Base-by-base conservation (phyloP, 805 yeast species). In the Lipomyces oligophaga region DNA sequence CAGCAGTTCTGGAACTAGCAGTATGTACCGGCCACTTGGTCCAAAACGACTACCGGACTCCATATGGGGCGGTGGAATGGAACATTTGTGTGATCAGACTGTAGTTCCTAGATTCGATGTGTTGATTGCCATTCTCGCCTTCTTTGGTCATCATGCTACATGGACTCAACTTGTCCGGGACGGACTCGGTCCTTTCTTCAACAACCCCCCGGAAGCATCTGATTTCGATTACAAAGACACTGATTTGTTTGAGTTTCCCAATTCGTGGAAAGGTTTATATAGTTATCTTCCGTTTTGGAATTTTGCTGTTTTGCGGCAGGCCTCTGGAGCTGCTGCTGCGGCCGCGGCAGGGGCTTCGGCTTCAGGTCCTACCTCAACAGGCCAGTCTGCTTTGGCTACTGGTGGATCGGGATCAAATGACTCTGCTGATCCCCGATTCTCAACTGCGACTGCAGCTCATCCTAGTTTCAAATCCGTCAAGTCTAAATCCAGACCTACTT, bases 211-310 rank as follows among this genome's bases (percentile, higher is more conserved):
- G 11, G 55, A 43, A 13, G 26, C 50, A 3, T 40, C 42, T 4
- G 55, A 51, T 27, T 39, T 41, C 25, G 25, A 19, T 10, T 48
- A 43, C 30, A 35, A 22, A 33, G 40, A 33, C 3, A 38, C 34
- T 26, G 42, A 38, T 11, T 24, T 41, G 2, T 47, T 49, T 27
- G 53, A 47, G 16, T 51, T 51, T 24, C 55, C 55, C 11, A 32
- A 43, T 20, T 45, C 47, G 27, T 51, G 55, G 55, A 43, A 53
- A n/a, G 55, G 55, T 7, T 16, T 49, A 15, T 51, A 47, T 13
- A 45, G 47, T 3, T 51, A 51, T 26, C 45, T 51, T 2, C 45
- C 54, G 20, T 51, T 51, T 31, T 51, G 55, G 55, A 54, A 51
- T 34, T 51, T 47, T 43, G 55, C 47, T 25, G 37, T 49, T 11